Conservation (phyloP, 1,139 yeast genomes). For the Taphrina communis region DNA sequence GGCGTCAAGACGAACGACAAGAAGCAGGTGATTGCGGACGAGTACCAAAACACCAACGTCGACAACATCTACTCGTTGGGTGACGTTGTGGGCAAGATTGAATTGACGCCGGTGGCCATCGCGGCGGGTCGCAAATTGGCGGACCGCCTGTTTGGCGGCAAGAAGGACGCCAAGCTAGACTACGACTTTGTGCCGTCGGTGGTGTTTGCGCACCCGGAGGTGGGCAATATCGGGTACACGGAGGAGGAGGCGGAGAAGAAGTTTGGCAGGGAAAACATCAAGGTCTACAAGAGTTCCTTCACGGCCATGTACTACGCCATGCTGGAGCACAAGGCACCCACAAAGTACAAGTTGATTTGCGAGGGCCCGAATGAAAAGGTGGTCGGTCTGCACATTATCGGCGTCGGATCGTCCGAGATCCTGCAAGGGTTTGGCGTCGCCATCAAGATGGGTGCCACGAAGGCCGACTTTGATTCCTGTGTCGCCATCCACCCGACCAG, state of each 20-base stretch:
- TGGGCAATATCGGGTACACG: conserved; percentile 87
- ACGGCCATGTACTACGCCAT: conserved; percentile 93
- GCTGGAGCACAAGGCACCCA: conserved; percentile 79
- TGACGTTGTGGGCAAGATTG: conserved; percentile 84
- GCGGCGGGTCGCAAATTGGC: conserved; percentile 96
- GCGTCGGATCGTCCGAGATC: conserved; percentile 88
- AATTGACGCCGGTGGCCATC: conserved; percentile 96
- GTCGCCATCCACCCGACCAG: conserved; percentile 99
- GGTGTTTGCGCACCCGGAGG: conserved; percentile 95
- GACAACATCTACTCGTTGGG: conserved; percentile 83
- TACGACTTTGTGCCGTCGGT: conserved; percentile 87
- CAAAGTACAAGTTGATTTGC: conserved; percentile 80
- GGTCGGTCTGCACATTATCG: conserved; percentile 91
- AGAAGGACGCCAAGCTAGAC: conserved; percentile 68
- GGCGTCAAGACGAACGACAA: conserved; percentile 68
- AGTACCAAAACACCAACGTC: conserved; percentile 80
- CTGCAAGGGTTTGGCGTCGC: conserved; percentile 99
- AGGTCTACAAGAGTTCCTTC: conserved; percentile 80
- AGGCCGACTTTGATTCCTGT: conserved; percentile 88
- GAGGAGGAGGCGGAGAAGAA: conserved; percentile 76
- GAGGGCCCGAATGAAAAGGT: conserved; percentile 87
- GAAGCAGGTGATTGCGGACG: conserved; percentile 75
- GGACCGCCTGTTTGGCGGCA: conserved; percentile 87
- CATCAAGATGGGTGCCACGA: conserved; percentile 95
- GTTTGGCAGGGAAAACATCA: conserved; percentile 81